Percentiles rank a stretch among this genome's conserved stretches.
Conservation (phyloP, 2,329 filamentous ascomycete genomes). For the Xylaria sp. region DNA sequence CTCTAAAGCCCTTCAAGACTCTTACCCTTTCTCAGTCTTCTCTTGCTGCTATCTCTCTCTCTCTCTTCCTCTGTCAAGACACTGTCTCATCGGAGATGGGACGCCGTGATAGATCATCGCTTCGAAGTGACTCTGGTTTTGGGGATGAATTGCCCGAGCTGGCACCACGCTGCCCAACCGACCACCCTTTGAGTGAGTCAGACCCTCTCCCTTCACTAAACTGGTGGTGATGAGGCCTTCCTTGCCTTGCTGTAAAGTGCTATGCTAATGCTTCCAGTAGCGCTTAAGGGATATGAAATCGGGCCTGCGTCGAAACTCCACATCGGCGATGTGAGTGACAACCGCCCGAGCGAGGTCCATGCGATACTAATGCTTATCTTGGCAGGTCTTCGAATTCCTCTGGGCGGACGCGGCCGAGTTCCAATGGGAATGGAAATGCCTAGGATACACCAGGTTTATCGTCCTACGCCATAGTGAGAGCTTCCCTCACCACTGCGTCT, state of each 20-base stretch:
- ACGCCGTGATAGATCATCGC: slow-evolving; percentile 51
- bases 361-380: slow-evolving; percentile 26
- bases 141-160: slow-evolving; percentile 51
- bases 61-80: slow-evolving; percentile 35
- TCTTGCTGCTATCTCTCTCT: slow-evolving; percentile 40
- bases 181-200: slow-evolving; percentile 50
- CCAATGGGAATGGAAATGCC: slow-evolving; percentile 54
- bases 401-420: slow-evolving; percentile 53
- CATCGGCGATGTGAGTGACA: slow-evolving; percentile 51
- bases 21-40: slow-evolving; percentile 29
- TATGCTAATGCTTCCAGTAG: slow-evolving; percentile 39
- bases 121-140: slow-evolving; percentile 52
- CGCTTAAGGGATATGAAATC: slow-evolving; percentile 52
- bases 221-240: background rate
- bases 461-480: slow-evolving; percentile 53
- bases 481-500: slow-evolving; percentile 52
- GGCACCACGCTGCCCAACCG: slow-evolving; percentile 46
- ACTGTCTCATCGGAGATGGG: slow-evolving; percentile 51
- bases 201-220: slow-evolving; percentile 10
- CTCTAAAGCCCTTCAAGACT: slow-evolving; percentile 30
- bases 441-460: slow-evolving; percentile 53
- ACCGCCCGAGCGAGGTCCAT: background rate
- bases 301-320: slow-evolving; percentile 51
- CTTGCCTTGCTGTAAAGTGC: background rate
- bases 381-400: slow-evolving; percentile 53